These are phyloP conservation scores for Ephemerocybe angulata DNA, from an alignment of 768 basidiomycete genomes.

Conservation along the genomic window DNA sequence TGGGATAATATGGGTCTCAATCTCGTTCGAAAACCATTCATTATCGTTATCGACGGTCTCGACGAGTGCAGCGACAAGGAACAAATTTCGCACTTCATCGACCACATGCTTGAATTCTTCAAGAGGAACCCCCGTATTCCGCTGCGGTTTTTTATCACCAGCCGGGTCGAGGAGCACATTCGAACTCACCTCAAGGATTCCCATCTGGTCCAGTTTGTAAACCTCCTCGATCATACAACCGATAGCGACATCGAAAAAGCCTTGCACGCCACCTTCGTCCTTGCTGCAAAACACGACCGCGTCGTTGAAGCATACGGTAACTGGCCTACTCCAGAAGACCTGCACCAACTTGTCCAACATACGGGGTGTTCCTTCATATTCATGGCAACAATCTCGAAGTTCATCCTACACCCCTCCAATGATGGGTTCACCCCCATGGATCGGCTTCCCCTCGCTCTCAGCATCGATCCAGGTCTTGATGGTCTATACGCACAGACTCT, in stretches of 20 bases:
- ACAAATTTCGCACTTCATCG: neutral
- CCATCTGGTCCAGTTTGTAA: neutral
- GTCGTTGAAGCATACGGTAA: neutral
- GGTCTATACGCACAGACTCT: neutral
- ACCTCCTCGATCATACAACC: neutral
- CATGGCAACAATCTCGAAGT: neutral
- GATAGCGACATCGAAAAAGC: neutral
- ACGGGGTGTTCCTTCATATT: constrained; percentile 1
- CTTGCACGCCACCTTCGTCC: neutral
- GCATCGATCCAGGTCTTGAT: neutral
- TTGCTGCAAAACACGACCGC: neutral
- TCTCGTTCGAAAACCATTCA: neutral
- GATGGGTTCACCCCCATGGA: neutral
- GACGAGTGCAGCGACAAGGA: constrained; percentile 1
- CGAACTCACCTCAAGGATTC: neutral
- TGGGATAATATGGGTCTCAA: too few species aligned
- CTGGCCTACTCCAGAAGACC: neutral
- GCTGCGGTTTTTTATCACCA: neutral
- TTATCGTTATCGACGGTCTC: constrained; percentile 4
- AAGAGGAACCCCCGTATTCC: neutral
- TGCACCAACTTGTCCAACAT: neutral
- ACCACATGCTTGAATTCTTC: neutral
- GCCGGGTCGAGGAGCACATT: neutral
- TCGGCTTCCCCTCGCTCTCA: neutral
- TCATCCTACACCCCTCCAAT: neutral